These are phyloP conservation scores for Mediolabrus comicus DNA, from an alignment of 108 stramenopile genomes.

Conservation along the genomic window DNA sequence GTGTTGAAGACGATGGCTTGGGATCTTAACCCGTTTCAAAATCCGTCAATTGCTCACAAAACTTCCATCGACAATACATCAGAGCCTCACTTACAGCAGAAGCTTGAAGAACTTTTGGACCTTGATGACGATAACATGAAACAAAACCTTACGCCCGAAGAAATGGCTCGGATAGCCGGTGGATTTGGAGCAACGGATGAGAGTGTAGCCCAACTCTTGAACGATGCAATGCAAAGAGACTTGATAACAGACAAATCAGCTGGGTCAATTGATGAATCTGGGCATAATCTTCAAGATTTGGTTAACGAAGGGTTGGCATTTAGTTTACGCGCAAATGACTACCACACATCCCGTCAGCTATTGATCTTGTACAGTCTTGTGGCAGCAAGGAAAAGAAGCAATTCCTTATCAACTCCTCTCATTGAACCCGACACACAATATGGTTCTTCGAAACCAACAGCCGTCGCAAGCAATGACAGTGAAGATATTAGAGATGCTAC, in stretches of 20 bases:
- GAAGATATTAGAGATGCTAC: neutral
- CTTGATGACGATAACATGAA: constrained; percentile 70
- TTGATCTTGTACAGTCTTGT: constrained; percentile 84
- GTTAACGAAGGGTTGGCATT: constrained; percentile 87
- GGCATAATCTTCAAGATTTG: constrained; percentile 78
- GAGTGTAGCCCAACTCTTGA: constrained; percentile 74
- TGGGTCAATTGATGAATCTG: constrained; percentile 12
- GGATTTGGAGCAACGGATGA: constrained; percentile 90
- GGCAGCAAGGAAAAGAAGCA: constrained; percentile 58
- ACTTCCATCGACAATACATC: constrained; percentile 71
- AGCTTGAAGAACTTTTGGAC: constrained; percentile 83
- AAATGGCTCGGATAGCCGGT: constrained; percentile 60
- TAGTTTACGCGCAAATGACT: constrained; percentile 79
- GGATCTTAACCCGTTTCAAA: constrained; percentile 86
- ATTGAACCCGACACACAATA: constrained; percentile 17
- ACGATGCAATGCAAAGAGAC: constrained; percentile 75
- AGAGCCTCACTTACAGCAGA: constrained; percentile 63
- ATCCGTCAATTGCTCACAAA: constrained; percentile 68
- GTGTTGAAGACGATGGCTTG: constrained; percentile 72
- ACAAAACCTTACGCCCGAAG: constrained; percentile 68
- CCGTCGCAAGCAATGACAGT: neutral
- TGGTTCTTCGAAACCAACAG: neutral
- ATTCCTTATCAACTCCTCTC: constrained; percentile 10
- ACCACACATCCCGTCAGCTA: constrained; percentile 81
- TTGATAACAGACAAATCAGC: constrained; percentile 35